phyloP scores from a whole-genome alignment of 805 yeast genomes.

The Candida berthetii region DNA sequence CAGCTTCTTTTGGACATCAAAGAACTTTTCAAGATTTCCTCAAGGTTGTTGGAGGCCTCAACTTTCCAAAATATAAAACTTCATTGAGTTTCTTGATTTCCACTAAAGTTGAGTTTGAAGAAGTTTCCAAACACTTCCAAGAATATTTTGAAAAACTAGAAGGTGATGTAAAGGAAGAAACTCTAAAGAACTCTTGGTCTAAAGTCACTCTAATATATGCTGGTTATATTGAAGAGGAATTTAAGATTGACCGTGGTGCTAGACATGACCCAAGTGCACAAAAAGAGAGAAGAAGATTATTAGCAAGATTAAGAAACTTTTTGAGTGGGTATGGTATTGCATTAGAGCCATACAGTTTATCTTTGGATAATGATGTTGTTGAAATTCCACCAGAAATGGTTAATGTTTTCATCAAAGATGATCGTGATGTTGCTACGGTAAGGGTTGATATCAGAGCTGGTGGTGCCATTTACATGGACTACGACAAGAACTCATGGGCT shows the following conservation, averaged over 20 bases:
- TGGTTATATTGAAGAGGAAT: conserved; percentile 26
- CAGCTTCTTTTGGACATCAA: conserved; percentile 6
- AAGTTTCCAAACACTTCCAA: conserved; percentile 4
- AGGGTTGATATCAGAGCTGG: conserved; percentile 18
- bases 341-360: conserved; percentile 22
- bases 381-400: conserved; percentile 19
- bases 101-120: conserved; percentile 3
- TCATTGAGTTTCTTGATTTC: conserved; percentile 13
- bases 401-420: conserved; percentile 15
- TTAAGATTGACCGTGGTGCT: conserved; percentile 8
- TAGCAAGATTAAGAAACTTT: conserved; percentile 21
- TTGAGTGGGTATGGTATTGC: conserved; percentile 15
- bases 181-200: neutral
- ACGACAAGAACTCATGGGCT: conserved; percentile 27
- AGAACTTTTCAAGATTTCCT: conserved; percentile 5
- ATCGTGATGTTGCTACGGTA: conserved; percentile 24
- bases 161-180: neutral
- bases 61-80: conserved; percentile 5
- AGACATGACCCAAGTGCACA: conserved; percentile 16
- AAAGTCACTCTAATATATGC: conserved; percentile 26
- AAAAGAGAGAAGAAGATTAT: conserved; percentile 14
- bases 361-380: conserved; percentile 25
- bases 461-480: conserved; percentile 16
- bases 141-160: neutral
- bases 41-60: conserved; percentile 1